Conservation (phyloP, 805 yeast species). For the Diddensiella caesifluorescens region DNA sequence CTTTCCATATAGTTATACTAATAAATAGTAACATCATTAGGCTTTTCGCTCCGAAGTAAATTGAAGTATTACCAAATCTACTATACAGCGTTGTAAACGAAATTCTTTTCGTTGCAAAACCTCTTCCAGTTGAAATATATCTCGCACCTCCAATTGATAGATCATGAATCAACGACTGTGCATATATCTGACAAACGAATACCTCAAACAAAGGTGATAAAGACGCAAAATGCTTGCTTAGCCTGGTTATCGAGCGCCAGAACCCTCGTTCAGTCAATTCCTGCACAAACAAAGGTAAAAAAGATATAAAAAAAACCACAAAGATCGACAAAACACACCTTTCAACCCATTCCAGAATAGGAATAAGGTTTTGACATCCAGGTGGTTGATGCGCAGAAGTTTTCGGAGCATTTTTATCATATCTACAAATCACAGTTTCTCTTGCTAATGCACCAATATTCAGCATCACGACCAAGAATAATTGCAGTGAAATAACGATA, state of each 20-base stretch:
- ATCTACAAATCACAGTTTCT: slow-evolving; percentile 57
- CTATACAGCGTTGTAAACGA: slow-evolving; percentile 62
- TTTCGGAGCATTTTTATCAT: slow-evolving; percentile 51
- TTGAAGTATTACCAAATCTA: slow-evolving; percentile 62
- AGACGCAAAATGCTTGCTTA: slow-evolving; percentile 61
- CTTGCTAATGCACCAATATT: slow-evolving; percentile 61
- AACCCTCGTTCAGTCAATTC: slow-evolving; percentile 72
- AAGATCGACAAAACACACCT: slow-evolving; percentile 69
- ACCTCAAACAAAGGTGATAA: slow-evolving; percentile 75
- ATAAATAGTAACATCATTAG: slow-evolving; percentile 50
- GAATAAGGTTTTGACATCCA: slow-evolving; percentile 68
- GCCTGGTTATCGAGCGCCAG: slow-evolving; percentile 59
- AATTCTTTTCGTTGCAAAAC: slow-evolving; percentile 69
- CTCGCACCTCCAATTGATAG: slow-evolving; percentile 74
- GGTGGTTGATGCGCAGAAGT: slow-evolving; percentile 57
- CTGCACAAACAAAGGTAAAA: slow-evolving; percentile 70
- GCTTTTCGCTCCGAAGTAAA: slow-evolving; percentile 56
- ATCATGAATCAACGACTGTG: slow-evolving; percentile 63
- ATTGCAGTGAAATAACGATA: slow-evolving; percentile 61
- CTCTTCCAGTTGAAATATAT: slow-evolving; percentile 79
- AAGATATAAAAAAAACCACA: slow-evolving; percentile 67
- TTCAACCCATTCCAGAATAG: slow-evolving; percentile 69
- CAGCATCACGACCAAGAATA: slow-evolving; percentile 52
- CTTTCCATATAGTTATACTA: slow-evolving; percentile 65
- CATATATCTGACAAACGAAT: slow-evolving; percentile 71